A percentile compares a stretch with the other conserved stretches of the same genome.
Evolutionary conservation across 1,139 yeast genomes (phyloP).

Genomic region (Yamadazyma conglobata): DNA sequence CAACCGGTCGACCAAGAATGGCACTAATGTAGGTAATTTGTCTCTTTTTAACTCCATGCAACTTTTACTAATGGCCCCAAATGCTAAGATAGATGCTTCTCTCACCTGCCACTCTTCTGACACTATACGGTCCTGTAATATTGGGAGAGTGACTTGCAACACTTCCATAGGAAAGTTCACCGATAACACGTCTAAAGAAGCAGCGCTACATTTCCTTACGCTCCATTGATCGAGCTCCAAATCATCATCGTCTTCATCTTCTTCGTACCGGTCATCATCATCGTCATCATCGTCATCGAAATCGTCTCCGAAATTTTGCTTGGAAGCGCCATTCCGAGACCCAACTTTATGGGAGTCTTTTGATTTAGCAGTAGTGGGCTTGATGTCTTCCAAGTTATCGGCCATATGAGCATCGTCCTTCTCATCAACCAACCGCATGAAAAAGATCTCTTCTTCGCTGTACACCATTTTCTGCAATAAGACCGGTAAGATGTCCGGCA

Average conservation of each 20-base stretch:
- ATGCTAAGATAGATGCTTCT: conserved; percentile 89
- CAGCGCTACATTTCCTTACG: conserved; percentile 89
- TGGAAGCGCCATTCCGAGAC: conserved; percentile 11
- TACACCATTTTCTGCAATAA: conserved; percentile 82
- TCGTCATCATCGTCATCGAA: conserved; percentile 23
- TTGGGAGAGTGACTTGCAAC: conserved; percentile 65
- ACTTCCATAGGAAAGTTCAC: conserved; percentile 66
- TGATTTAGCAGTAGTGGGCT: conserved; percentile 69
- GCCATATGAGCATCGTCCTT: conserved; percentile 64
- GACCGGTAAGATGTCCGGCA: conserved; percentile 67
- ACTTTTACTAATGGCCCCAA: conserved; percentile 94
- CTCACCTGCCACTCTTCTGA: conserved; percentile 81
- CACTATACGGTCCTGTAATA: conserved; percentile 65
- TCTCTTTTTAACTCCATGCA: conserved; percentile 69
- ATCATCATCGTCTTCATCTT: conserved; percentile 65
- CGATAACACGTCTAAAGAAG: conserved; percentile 82
- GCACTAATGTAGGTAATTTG: conserved; percentile 77
- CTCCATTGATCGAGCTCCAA: conserved; percentile 77
- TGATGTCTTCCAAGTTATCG: conserved; percentile 84
- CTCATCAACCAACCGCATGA: conserved; percentile 68
- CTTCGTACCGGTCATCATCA: conserved; percentile 50
- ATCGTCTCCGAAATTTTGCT: conserved; percentile 9
- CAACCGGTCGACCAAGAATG: conserved; percentile 78
- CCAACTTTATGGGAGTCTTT: conserved; percentile 59
- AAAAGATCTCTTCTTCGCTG: conserved; percentile 73